These are phyloP conservation scores for Agastache rugosa DNA, from an alignment of 257 asterid species.

Conservation along the genomic window DNA sequence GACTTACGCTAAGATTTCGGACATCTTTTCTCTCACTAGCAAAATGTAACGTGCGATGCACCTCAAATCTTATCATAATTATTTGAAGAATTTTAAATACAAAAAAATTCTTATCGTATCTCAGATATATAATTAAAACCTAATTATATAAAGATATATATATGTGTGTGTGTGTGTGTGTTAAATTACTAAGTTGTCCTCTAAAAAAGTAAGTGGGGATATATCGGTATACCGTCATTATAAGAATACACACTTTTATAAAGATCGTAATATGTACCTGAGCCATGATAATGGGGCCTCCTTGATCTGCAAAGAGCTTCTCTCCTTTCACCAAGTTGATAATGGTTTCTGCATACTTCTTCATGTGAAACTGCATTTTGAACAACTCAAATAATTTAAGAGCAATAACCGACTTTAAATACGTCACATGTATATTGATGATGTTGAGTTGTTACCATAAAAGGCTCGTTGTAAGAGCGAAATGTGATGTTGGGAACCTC, in stretches of 20 bases:
- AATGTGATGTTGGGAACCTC: constrained; percentile 75
- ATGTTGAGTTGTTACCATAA: constrained; percentile 50
- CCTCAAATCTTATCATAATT: too few relatives aligned
- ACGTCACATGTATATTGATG: neutral
- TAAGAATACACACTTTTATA: too few relatives aligned
- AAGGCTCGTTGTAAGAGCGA: constrained; percentile 87
- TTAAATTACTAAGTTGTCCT: too few relatives aligned
- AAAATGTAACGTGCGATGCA: too few relatives aligned
- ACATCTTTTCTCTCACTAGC: neutral
- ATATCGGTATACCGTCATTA: too few relatives aligned
- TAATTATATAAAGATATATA: too few relatives aligned
- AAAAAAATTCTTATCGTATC: too few relatives aligned
- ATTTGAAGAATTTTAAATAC: too few relatives aligned
- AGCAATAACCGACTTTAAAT: neutral
- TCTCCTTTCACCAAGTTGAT: constrained; percentile 63
- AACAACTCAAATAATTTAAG: neutral
- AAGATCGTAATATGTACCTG: constrained; percentile 45
- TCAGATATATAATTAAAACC: too few relatives aligned
- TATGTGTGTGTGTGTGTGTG: too few relatives aligned
- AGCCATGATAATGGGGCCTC: constrained; percentile 96
- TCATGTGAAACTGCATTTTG: constrained; percentile 74
- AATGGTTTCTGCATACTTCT: constrained; percentile 57
- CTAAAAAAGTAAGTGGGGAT: too few relatives aligned
- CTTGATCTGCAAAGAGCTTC: constrained; percentile 88
- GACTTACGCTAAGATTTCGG: neutral